Evolutionary conservation across 257 asterid genomes (phyloP), one percentile per base, ranked within the genome.

Genomic region (Schizonepeta tenuifolia): DNA sequence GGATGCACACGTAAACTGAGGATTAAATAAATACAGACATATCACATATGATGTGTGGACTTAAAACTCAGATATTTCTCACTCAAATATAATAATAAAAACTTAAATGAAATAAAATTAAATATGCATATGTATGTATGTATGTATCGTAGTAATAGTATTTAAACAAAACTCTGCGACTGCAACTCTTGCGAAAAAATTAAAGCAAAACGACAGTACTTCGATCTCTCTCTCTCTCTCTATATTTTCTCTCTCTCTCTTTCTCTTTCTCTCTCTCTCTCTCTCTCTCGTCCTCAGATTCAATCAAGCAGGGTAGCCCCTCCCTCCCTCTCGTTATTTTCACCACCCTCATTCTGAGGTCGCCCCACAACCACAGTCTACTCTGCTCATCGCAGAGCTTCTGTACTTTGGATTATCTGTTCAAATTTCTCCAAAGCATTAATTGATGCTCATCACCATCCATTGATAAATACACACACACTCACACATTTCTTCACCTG

Each of bases 331-430:
- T 81, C 83, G 86, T 82, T 75, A 38, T 68, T 78, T 78, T 82
- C 83, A 78, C 86, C 86, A 75, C 81, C 80, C 70, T 72, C 75
- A 47, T 69, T 77, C 38, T 64, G 18, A 56, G 56, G 55, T 18
- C n/a, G 38, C 67, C 77, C 73, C 76, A 70, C 72, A 28, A 14
- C 13, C 64, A 55, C 72, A 40, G 18, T 63, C 6, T 14, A 18
- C 65, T 72, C 77, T 61, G 41, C 44, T 8, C 70, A 46, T 28
- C 69, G 11, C 74, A 50, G 69, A 38, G 36, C n/a, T 38, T 26
- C 66, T 57, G 46, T 9, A 8, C 18, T 49, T 72, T 76, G 67
- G 43, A 60, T 56, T 60, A 59, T 55, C 36, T 53, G 46, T 64
- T 13, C 20, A 61, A 66, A 36, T 26, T 5, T 47, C 59, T 50